Conservation (phyloP, 2,329 filamentous ascomycete genomes). For the Monosporascus sp. region DNA sequence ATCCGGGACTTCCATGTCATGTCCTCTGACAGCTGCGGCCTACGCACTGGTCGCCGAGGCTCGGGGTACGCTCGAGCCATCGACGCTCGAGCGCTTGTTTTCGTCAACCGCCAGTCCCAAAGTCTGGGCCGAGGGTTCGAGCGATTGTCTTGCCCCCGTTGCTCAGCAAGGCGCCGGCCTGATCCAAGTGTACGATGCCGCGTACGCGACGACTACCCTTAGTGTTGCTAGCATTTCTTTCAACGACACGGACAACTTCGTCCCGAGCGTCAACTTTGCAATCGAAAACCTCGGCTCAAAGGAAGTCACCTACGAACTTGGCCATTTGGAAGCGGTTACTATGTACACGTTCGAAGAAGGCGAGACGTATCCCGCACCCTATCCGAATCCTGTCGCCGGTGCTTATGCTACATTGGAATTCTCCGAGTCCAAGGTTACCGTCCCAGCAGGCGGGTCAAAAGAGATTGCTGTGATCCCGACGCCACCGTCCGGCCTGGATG, state of each 20-base stretch:
- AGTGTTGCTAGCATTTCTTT: slow-evolving; percentile 34
- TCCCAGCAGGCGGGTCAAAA: slow-evolving; percentile 21
- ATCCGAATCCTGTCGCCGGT: slow-evolving; percentile 12
- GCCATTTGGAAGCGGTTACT: slow-evolving; percentile 30
- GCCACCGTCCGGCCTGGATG: slow-evolving; percentile 22
- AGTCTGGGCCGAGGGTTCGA: slow-evolving; percentile 10
- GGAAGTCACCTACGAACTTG: slow-evolving; percentile 32
- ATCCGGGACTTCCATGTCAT: slow-evolving; percentile 52
- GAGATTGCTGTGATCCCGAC: slow-evolving; percentile 23
- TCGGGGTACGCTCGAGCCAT: slow-evolving; percentile 21
- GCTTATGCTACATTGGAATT: slow-evolving; percentile 7
- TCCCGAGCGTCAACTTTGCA: slow-evolving; percentile 28
- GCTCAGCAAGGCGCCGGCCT: slow-evolving; percentile 39
- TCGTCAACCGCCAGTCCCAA: slow-evolving; percentile 23
- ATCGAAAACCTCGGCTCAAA: slow-evolving; percentile 34
- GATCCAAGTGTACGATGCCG: slow-evolving; percentile 36
- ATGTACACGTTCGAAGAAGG: slow-evolving; percentile 30
- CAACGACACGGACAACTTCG: slow-evolving; percentile 40
- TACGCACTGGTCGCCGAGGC: slow-evolving; percentile 27
- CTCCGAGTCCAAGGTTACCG: slow-evolving; percentile 16
- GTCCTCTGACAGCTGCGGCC: slow-evolving; percentile 38
- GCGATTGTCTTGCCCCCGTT: slow-evolving; percentile 25
- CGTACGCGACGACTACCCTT: slow-evolving; percentile 32
- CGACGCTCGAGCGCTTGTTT: slow-evolving; percentile 20
- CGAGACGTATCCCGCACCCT: slow-evolving; percentile 3